Evolutionary conservation across 2,329 filamentous ascomycete genomes (phyloP).

Genomic region (Aspergillus chevalieri): DNA sequence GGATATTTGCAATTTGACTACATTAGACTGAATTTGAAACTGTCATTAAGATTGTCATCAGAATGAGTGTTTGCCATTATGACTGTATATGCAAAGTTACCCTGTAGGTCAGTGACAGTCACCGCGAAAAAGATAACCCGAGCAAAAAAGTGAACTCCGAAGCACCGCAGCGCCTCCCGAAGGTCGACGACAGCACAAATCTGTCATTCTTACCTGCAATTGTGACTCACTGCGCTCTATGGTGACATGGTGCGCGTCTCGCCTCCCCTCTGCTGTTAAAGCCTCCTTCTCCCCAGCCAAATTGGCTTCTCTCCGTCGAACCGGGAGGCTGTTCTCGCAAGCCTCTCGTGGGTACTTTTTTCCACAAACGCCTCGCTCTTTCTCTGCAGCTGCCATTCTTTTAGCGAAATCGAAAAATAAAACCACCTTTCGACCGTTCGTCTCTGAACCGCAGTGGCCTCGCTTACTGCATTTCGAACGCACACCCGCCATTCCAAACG

Average conservation of each 20-base stretch:
- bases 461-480: neutral
- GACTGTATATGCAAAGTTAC: neutral
- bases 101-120: too few relatives aligned
- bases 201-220: neutral
- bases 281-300: constrained; percentile 16
- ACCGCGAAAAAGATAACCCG: neutral
- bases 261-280: neutral
- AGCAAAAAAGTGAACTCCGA: neutral
- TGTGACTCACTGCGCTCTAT: constrained; percentile 2
- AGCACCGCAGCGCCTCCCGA: neutral
- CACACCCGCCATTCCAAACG: neutral
- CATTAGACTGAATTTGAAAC: neutral
- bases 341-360: constrained; percentile 17
- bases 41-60: neutral
- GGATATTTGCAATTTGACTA: neutral
- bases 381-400: neutral
- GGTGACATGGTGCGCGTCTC: neutral
- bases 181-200: neutral
- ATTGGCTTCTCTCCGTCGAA: constrained; percentile 30
- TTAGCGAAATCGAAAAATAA: neutral
- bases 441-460: neutral
- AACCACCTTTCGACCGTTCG: neutral
- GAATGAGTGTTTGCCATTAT: neutral
- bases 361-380: neutral
- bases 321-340: constrained; percentile 24